A percentile compares a stretch with the other conserved stretches of the same genome.
Evolutionary conservation across 108 stramenopile species (phyloP).

Genomic region (Nannochloropsis salina): DNA sequence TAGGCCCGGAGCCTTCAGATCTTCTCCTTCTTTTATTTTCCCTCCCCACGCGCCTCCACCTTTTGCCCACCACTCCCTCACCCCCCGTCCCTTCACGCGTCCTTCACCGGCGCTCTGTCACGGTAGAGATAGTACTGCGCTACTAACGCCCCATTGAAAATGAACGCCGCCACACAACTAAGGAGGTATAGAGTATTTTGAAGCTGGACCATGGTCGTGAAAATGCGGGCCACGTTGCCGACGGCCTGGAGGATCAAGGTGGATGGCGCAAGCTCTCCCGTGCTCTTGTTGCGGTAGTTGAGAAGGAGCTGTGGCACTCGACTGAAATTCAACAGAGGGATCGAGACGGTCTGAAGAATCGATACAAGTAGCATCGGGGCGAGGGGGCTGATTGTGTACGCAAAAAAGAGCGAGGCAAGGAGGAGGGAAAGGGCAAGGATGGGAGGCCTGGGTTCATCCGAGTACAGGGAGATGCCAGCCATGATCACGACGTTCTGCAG

Average conservation of each 20-base stretch:
- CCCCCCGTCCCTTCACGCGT: no score
- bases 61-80: no score
- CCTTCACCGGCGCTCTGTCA: not conserved
- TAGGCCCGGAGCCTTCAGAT: no score
- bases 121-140: not conserved
- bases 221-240: not conserved
- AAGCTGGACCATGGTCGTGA: not conserved
- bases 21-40: no score
- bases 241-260: not conserved
- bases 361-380: not conserved
- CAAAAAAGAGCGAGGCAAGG: not conserved
- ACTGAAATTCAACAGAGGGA: conserved; percentile 1
- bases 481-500: not conserved
- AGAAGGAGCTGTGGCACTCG: not conserved
- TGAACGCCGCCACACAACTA: not conserved
- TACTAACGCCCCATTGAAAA: conserved; percentile 12
- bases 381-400: not conserved
- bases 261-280: not conserved
- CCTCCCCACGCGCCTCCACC: no score
- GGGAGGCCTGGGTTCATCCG: not conserved
- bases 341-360: not conserved
- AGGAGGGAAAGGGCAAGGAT: not conserved
- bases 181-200: not conserved
- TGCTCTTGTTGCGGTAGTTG: not conserved
- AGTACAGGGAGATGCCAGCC: not conserved